phyloP scores from a whole-genome alignment of 208 protist genomes.

The Endotrypanum monterogeii region DNA sequence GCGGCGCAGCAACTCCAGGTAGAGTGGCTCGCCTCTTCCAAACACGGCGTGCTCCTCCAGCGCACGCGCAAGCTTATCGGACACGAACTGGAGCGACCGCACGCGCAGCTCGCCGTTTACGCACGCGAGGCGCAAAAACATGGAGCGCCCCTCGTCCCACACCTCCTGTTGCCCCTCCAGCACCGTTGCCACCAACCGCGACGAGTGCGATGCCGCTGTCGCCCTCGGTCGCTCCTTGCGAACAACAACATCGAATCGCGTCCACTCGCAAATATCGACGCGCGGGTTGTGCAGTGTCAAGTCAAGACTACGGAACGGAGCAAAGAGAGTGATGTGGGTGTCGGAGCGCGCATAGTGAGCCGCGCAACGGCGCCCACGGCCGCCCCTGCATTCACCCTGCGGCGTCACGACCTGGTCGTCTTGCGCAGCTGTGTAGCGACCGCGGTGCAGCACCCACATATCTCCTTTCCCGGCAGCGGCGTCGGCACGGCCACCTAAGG shows the following conservation, averaged over 20 bases:
- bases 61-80: conserved; percentile 44
- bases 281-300: conserved; percentile 51
- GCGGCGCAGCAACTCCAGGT: conserved; percentile 52
- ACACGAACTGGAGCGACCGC: conserved; percentile 70
- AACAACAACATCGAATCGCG: conserved; percentile 73
- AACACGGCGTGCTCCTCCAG: conserved; percentile 64
- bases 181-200: neutral
- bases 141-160: conserved; percentile 49
- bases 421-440: neutral
- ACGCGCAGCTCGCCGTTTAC: conserved; percentile 83
- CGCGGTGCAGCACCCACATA: conserved; percentile 13
- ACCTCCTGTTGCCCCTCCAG: conserved; percentile 35
- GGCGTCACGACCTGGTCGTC: neutral
- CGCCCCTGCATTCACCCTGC: neutral
- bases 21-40: conserved; percentile 60
- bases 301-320: conserved; percentile 76
- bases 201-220: neutral
- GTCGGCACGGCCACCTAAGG: neutral
- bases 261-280: conserved; percentile 74
- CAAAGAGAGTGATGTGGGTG: conserved; percentile 55
- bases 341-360: conserved; percentile 35
- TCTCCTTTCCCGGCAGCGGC: neutral
- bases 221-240: conserved; percentile 36
- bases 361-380: neutral
- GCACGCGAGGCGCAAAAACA: conserved; percentile 72